These are phyloP conservation scores for Lepiota venenata DNA, from an alignment of 768 basidiomycete species.

Conservation along the genomic window DNA sequence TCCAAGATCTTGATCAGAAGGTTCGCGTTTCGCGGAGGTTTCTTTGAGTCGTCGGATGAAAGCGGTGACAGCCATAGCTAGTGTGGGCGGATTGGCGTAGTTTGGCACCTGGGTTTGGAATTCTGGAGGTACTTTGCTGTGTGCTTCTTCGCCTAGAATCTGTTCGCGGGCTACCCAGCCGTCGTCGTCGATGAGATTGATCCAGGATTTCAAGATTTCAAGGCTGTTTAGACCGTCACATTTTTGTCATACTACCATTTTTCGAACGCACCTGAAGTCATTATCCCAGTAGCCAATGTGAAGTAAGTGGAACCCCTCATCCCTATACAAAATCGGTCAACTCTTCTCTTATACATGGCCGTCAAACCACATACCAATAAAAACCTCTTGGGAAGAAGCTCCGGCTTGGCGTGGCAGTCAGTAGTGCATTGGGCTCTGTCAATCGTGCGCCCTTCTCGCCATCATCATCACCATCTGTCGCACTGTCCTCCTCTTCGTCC, in stretches of 20 bases:
- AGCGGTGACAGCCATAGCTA: constrained; percentile 90
- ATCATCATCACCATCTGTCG: constrained; percentile 32
- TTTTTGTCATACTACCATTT: neutral
- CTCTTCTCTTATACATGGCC: neutral
- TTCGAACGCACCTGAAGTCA: constrained; percentile 48
- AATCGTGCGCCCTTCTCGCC: constrained; percentile 51
- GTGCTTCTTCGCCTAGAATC: constrained; percentile 93
- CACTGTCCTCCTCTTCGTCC: constrained; percentile 62
- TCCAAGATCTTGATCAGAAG: constrained; percentile 61
- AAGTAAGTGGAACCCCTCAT: constrained; percentile 94
- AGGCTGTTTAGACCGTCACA: constrained; percentile 42
- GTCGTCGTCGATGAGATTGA: constrained; percentile 85
- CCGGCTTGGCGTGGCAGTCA: constrained; percentile 93
- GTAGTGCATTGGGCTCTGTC: constrained; percentile 70
- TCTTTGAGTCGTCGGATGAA: constrained; percentile 75
- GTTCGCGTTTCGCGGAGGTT: constrained; percentile 32
- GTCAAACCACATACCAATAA: constrained; percentile 66
- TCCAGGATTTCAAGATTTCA: constrained; percentile 89
- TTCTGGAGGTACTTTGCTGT: constrained; percentile 87
- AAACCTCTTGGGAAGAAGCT: constrained; percentile 98
- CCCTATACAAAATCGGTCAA: constrained; percentile 47
- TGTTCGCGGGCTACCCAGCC: constrained; percentile 98
- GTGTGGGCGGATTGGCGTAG: constrained; percentile 93
- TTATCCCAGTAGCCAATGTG: constrained; percentile 94
- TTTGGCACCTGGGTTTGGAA: constrained; percentile 93